phyloP scores from a whole-genome alignment of 345 rosid genomes.

The Triadica sebifera region DNA sequence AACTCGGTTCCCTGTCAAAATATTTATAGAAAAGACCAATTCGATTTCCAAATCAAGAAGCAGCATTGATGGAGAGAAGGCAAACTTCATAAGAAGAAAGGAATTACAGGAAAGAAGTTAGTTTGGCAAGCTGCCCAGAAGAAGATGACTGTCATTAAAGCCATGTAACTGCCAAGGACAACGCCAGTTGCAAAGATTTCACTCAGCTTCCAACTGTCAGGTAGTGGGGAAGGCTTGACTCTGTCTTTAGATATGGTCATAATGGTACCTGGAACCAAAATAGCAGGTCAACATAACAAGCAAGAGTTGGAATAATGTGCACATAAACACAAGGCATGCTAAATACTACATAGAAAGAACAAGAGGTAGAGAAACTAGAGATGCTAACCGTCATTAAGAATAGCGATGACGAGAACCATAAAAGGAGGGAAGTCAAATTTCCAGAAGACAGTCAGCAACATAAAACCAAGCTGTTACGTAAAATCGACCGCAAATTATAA shows the following conservation, averaged over 20 bases:
- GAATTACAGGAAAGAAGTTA: constrained; percentile 48
- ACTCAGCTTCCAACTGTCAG: constrained; percentile 56
- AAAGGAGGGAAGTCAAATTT: constrained; percentile 68
- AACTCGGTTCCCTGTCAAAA: no score
- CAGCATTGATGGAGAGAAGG: neutral
- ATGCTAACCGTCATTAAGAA: constrained; percentile 61
- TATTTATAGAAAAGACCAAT: neutral
- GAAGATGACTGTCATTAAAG: constrained; percentile 54
- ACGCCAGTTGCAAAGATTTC: constrained; percentile 62
- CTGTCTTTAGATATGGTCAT: constrained; percentile 67
- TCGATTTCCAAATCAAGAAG: neutral
- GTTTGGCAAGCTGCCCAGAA: constrained; percentile 55
- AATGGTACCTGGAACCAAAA: constrained; percentile 40
- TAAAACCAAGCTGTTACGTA: constrained; percentile 52
- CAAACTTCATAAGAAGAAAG: neutral
- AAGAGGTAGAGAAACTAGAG: neutral
- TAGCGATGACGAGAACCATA: constrained; percentile 66
- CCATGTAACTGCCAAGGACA: constrained; percentile 55
- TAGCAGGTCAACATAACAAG: neutral
- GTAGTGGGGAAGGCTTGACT: constrained; percentile 58
- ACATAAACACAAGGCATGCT: neutral
- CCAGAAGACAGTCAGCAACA: constrained; percentile 58
- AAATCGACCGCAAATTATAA: constrained; percentile 8
- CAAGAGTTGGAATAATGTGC: neutral
- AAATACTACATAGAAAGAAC: neutral